phyloP scores from a whole-genome alignment of 352 stramenopile genomes.

The Globisporangium uncinulatum region DNA sequence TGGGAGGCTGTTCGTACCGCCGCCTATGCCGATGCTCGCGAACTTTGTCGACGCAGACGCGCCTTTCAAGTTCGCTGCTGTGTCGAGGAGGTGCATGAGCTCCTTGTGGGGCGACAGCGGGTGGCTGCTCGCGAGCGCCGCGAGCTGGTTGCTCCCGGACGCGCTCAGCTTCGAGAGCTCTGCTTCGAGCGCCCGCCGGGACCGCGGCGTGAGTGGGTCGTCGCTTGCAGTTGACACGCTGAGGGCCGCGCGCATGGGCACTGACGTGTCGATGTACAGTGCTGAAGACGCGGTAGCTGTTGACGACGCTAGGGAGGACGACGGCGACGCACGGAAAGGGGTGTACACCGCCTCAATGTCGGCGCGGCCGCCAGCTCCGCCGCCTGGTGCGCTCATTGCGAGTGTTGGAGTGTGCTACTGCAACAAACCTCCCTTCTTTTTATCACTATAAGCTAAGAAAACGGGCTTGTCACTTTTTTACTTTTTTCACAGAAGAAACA shows the following conservation, averaged over 20 bases:
- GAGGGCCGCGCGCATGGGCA: not conserved
- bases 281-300: not conserved
- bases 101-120: slow-evolving; percentile 57
- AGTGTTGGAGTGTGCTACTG: not conserved
- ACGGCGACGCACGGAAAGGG: slow-evolving; percentile 11
- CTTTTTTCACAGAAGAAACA: too few relatives aligned
- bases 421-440: not conserved
- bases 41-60: not conserved
- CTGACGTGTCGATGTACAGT: slow-evolving; percentile 12
- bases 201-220: slow-evolving; percentile 47
- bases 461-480: not conserved
- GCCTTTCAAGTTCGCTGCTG: slow-evolving; percentile 23
- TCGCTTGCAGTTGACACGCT: slow-evolving; percentile 21
- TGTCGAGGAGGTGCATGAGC: slow-evolving; percentile 58
- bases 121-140: slow-evolving; percentile 6
- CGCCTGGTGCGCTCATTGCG: not conserved
- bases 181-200: slow-evolving; percentile 42
- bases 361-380: not conserved
- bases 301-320: slow-evolving; percentile 4
- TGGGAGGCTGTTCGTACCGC: slow-evolving; percentile 10
- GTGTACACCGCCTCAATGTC: slow-evolving; percentile 1
- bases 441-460: not conserved
- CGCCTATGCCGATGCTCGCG: slow-evolving; percentile 1
- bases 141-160: slow-evolving; percentile 10
- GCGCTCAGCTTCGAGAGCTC: slow-evolving; percentile 22